A percentile compares a stretch with the other conserved stretches of the same genome.
Evolutionary conservation across 78 protist genomes (phyloP).

Genomic region (Isochrysis galbana): DNA sequence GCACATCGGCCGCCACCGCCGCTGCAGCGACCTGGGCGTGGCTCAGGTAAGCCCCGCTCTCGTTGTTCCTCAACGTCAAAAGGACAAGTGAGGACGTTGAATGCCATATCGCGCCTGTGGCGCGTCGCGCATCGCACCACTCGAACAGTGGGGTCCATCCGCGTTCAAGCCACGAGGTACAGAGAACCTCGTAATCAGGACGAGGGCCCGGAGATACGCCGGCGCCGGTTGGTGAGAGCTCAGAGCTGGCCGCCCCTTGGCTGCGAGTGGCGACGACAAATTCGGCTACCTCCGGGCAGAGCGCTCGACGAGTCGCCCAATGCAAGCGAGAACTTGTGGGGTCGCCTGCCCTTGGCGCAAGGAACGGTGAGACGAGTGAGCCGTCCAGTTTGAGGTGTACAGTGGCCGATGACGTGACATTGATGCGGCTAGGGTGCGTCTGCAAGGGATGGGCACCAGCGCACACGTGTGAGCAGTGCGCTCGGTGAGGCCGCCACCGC

Average conservation of each 20-base stretch:
- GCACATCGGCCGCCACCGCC: neutral
- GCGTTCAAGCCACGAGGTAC: neutral
- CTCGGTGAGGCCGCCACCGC: too few species aligned
- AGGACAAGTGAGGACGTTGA: neutral
- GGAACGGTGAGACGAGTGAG: neutral
- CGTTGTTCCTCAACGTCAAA: neutral
- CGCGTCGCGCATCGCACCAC: neutral
- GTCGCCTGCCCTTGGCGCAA: neutral
- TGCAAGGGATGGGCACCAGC: too few species aligned
- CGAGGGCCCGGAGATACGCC: neutral
- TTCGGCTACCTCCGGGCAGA: too few species aligned
- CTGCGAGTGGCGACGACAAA: neutral
- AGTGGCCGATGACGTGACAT: too few species aligned
- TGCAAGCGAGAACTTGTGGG: too few species aligned
- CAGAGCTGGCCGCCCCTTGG: neutral
- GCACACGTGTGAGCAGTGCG: neutral
- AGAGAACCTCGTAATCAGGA: too few species aligned
- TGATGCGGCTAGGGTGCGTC: too few species aligned
- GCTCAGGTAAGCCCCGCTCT: neutral
- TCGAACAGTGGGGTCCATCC: neutral
- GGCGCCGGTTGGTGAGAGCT: too few species aligned
- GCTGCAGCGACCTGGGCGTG: neutral
- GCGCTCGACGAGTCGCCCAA: too few species aligned
- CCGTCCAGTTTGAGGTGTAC: neutral
- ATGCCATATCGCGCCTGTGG: neutral